Evolutionary conservation across 2,329 filamentous ascomycete species (phyloP), one percentile per base, ranked within the genome.

Genomic region (Sclerotinia trifoliorum): DNA sequence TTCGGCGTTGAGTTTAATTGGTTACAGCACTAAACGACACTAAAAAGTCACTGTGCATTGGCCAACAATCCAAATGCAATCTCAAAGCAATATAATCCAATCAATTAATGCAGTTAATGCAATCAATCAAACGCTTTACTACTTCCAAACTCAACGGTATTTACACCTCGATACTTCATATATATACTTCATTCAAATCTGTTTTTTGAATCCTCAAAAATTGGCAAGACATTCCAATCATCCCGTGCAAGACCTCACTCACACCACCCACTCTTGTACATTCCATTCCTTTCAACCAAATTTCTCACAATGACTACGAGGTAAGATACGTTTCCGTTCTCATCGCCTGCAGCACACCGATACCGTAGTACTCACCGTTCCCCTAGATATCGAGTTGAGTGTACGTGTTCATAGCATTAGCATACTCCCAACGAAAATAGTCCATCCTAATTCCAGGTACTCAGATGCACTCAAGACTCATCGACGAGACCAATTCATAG

Each of bases 401-500:
- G 90, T 92, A 79, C 81, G 88, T 81, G 61, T 55, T 21, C 63
- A 61, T 52, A 48, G 49, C 64, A 29, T 48, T 44, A 63, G 51
- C 58, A 39, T 46, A 49, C 66, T 35, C n/a, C n/a, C 42, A 62
- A 46, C 58, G n/a, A 44, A 17, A 32, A 15, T 6, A 32, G 10
- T 32, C 54, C 17, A 69, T 51, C 68, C 66, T 65, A 54, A 35
- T 51, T 44, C 21, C 3, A 29, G 29, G 29, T 54, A n/a, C 24
- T 19, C 72, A 90, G 88, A 90, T 81, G 84, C 85, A 58, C 82
- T 86, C 76, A 88, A 96, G 85, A 94, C 93, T 65, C 94, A 97
- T 81, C 87, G 94, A 67, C 85, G 94, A 78, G 94, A 97, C 78
- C 94, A 97, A 79, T 88, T 97, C 75, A 93, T 93, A 80, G 84